Conservation (phyloP, 371 early-diverging fungal species). For the Mortierella sp. region DNA sequence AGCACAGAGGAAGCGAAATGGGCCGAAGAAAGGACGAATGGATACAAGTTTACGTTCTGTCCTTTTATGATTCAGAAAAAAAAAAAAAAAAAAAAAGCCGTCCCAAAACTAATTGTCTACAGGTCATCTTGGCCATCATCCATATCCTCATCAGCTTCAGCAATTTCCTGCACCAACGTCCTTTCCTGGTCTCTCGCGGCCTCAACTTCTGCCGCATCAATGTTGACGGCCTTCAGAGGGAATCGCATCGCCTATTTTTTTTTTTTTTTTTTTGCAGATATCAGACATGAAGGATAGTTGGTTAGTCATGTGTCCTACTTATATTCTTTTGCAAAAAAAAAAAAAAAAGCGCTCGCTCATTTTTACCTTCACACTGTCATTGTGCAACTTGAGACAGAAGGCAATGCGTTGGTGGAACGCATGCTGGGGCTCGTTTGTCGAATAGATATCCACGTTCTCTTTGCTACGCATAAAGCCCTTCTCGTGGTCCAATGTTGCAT, state of each 20-base stretch:
- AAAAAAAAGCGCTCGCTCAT: background rate
- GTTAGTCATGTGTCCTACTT: too few species aligned
- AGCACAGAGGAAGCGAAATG: too few species aligned
- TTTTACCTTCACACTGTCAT: slow-evolving; percentile 89
- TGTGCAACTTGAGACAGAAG: slow-evolving; percentile 96
- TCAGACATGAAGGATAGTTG: too few species aligned
- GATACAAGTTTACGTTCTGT: too few species aligned
- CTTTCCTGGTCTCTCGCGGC: slow-evolving; percentile 92
- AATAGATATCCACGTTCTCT: slow-evolving; percentile 94
- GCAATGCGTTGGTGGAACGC: slow-evolving; percentile 95
- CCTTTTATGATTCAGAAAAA: too few species aligned
- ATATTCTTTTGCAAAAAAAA: background rate
- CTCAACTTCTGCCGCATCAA: slow-evolving; percentile 87
- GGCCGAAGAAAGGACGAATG: too few species aligned
- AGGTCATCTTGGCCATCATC: slow-evolving; percentile 71
- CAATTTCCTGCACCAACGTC: slow-evolving; percentile 91
- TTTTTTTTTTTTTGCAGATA: slow-evolving; percentile 37
- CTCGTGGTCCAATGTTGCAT: slow-evolving; percentile 94
- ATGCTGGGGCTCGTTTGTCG: slow-evolving; percentile 94
- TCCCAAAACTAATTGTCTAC: slow-evolving; percentile 30
- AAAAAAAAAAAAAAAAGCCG: too few species aligned
- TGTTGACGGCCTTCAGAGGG: slow-evolving; percentile 80
- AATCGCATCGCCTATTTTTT: slow-evolving; percentile 88
- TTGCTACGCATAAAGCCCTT: slow-evolving; percentile 92
- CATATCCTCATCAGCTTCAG: slow-evolving; percentile 84